A percentile compares a stretch with the other conserved stretches of the same genome.
phyloP scores from a whole-genome alignment of 148 eudicot species.

The Vaccinium vitisidaea region DNA sequence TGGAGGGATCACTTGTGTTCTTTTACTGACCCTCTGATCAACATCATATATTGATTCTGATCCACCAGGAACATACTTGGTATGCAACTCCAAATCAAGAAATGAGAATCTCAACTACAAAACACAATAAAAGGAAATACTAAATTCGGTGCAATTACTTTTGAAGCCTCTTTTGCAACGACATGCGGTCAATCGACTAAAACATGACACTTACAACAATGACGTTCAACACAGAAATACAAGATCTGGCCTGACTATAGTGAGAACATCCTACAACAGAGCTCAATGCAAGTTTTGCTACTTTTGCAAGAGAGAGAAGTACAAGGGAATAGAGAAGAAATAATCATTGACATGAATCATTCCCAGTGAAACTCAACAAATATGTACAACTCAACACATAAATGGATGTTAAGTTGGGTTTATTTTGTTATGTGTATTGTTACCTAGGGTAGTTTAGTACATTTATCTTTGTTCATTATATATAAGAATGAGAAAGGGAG shows the following conservation, averaged over 20 bases:
- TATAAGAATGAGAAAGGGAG: too few relatives aligned
- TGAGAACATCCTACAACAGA: not conserved
- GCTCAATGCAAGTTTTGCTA: not conserved
- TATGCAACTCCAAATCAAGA: slow-evolving; percentile 88
- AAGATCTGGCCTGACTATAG: not conserved
- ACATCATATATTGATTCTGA: slow-evolving; percentile 87
- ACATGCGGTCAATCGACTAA: not conserved
- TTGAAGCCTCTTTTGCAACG: not conserved
- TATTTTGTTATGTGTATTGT: too few relatives aligned
- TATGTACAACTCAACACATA: too few relatives aligned
- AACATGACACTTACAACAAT: not conserved
- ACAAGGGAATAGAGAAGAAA: not conserved
- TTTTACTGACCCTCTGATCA: slow-evolving; percentile 68
- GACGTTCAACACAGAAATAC: not conserved
- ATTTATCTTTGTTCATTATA: too few relatives aligned
- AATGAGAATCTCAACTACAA: slow-evolving; percentile 72
- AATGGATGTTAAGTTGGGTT: too few relatives aligned
- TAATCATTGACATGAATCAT: not conserved
- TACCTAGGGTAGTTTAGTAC: too few relatives aligned
- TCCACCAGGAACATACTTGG: slow-evolving; percentile 74
- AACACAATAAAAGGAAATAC: slow-evolving; percentile 5
- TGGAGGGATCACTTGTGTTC: slow-evolving; percentile 83
- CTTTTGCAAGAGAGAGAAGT: not conserved
- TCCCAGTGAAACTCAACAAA: not conserved
- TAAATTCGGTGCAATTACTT: not conserved